These are phyloP conservation scores for Thielaviopsis euricoi DNA, from an alignment of 2,329 filamentous ascomycete genomes.

Conservation along the genomic window DNA sequence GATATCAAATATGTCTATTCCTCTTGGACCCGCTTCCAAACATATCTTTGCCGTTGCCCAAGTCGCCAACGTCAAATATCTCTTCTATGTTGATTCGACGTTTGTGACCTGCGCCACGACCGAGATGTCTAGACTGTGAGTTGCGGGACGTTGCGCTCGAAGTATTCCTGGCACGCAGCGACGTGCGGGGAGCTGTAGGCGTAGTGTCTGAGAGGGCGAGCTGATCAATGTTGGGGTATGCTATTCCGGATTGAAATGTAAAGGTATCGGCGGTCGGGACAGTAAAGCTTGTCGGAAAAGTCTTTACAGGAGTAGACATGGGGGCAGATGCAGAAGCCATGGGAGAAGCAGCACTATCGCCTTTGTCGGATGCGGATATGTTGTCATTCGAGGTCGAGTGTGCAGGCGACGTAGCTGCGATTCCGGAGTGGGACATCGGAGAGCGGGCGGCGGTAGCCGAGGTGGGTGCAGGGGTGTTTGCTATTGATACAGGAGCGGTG, in stretches of 20 bases:
- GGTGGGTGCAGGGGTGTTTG: constrained; percentile 21
- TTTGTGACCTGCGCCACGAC: constrained; percentile 53
- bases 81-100: constrained; percentile 57
- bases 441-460: too few relatives aligned
- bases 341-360: background rate
- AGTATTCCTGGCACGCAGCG: constrained; percentile 6
- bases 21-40: constrained; percentile 34
- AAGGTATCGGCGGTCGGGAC: constrained; percentile 46
- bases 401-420: background rate
- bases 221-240: constrained; percentile 41
- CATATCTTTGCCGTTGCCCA: constrained; percentile 45
- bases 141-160: constrained; percentile 13
- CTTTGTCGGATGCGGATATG: background rate
- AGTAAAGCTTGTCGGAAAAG: constrained; percentile 22
- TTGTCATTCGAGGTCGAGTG: background rate
- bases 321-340: background rate
- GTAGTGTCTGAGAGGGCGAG: constrained; percentile 40
- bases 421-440: background rate
- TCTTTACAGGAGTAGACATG: background rate
- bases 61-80: constrained; percentile 54
- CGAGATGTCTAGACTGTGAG: constrained; percentile 28
- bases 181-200: constrained; percentile 13
- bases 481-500: constrained; percentile 17
- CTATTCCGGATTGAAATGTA: constrained; percentile 50
- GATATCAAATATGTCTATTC: constrained; percentile 27